A percentile compares a stretch with the other conserved stretches of the same genome.
Conservation (phyloP, 371 early-diverging fungal species). For the Mortierella sp. region DNA sequence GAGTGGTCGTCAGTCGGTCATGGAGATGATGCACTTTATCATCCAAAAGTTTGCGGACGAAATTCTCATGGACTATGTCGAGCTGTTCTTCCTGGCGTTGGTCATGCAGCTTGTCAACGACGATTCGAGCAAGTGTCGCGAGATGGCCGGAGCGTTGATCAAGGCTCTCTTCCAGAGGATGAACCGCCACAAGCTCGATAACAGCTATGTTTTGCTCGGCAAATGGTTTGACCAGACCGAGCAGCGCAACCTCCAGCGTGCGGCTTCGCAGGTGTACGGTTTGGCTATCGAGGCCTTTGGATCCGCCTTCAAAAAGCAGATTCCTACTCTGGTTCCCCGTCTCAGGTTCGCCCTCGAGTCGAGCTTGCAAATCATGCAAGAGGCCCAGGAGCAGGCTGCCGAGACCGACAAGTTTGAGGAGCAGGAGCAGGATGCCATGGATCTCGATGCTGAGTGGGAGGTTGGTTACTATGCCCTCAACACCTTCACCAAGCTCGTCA, state of each 20-base stretch:
- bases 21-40: conserved; percentile 86
- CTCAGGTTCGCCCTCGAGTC: conserved; percentile 66
- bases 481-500: conserved; percentile 78
- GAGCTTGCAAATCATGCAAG: conserved; percentile 62
- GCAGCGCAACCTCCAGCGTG: conserved; percentile 73
- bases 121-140: conserved; percentile 90
- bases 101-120: conserved; percentile 91
- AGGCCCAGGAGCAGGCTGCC: conserved; percentile 61
- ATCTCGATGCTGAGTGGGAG: conserved; percentile 82
- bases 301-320: conserved; percentile 67
- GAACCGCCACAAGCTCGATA: conserved; percentile 66
- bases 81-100: conserved; percentile 88
- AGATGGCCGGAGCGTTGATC: conserved; percentile 86
- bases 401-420: conserved; percentile 54
- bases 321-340: conserved; percentile 63
- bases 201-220: conserved; percentile 71
- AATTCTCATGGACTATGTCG: conserved; percentile 79
- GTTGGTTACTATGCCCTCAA: conserved; percentile 85
- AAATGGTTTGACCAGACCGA: conserved; percentile 79
- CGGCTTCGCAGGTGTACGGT: conserved; percentile 89
- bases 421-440: conserved; percentile 61
- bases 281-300: conserved; percentile 83
- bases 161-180: conserved; percentile 74
- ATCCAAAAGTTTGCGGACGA: conserved; percentile 84
- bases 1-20: conserved; percentile 89